Base-by-base conservation (phyloP, 495 filamentous ascomycete genomes). In the Penicillium dipodomyicola region DNA sequence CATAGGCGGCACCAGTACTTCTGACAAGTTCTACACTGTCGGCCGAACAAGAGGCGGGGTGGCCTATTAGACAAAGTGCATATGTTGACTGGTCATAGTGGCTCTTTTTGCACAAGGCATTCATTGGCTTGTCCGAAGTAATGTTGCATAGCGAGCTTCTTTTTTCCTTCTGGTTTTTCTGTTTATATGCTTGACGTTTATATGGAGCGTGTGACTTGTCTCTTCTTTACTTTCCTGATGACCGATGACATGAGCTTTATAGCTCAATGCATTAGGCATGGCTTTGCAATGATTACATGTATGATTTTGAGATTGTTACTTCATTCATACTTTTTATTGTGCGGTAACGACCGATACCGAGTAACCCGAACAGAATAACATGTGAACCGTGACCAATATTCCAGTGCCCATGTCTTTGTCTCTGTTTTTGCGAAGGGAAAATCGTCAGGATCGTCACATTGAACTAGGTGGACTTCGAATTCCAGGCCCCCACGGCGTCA, bases 401-500 rank as follows among this genome's bases (percentile, higher is more conserved):
- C 35, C 35, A 17, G 35, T 39, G 14, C 14, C 9, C 9, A 33
- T 29, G 33, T 42, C 25, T 17, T 25, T 2, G 12, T 41, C 1
- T 29, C 27, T 29, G 14, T 44, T 33, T 49, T 51, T 29, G 30
- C 7, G 22, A 8, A 12, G 37, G 20, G 4, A 17, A 17, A 39
- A 39, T 19, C 54, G 25, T 20, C 10, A 22, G 4, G 17, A 40
- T 55, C 35, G 46, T 42, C 30, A 41, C 35, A 27, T 14, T 17
- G 35, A 23, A 25, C 52, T 57, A 66, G 29, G 33, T 37, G 33
- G 10, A 32, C 6, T 40, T 33, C 17, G 60, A 59, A 20, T 63
- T 61, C 78, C 77, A 82, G 12, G 64, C 63, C 17, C 61, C 61
- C 29, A 80, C 62, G 10, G 73, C 87, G 12, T 88, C 77, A 63